Conservation (phyloP, 225 moss, liverwort and hornwort genomes). For the Ulota crispa region DNA sequence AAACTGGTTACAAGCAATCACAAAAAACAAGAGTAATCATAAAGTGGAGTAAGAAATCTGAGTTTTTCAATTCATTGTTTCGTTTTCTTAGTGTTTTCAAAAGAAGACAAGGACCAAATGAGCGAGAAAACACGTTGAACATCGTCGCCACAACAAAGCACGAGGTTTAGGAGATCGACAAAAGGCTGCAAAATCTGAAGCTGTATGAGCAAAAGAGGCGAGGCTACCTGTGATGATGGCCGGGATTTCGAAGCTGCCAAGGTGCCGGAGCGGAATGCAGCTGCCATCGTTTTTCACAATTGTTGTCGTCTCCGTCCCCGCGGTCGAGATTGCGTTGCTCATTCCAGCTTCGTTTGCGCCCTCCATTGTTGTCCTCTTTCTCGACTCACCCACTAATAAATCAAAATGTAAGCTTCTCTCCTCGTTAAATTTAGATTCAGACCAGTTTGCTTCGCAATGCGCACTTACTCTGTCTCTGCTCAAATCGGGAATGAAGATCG, state of each 20-base stretch:
- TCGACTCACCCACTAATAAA: background rate
- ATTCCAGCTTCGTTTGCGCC: constrained; percentile 16
- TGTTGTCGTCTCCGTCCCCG: constrained; percentile 30
- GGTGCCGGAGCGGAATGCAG: constrained; percentile 47
- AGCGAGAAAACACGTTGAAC: background rate
- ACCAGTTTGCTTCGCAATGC: background rate
- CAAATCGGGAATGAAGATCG: background rate
- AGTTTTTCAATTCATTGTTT: background rate
- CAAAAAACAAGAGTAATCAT: background rate
- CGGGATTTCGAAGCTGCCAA: constrained; percentile 57
- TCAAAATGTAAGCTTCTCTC: background rate
- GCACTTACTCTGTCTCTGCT: background rate
- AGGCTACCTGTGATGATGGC: constrained; percentile 52
- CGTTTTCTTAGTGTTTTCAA: background rate
- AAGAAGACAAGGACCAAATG: background rate
- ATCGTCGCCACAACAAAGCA: background rate
- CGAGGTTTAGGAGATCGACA: background rate
- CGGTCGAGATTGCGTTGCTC: constrained; percentile 19
- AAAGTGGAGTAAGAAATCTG: background rate
- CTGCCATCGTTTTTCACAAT: constrained; percentile 35
- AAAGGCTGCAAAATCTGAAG: background rate
- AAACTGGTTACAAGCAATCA: background rate
- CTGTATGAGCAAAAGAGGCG: background rate
- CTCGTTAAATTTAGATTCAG: background rate
- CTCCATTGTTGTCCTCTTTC: constrained; percentile 11